Percentiles rank a stretch among this genome's conserved stretches.
Evolutionary conservation across 2,329 filamentous ascomycete species (phyloP).

Genomic region (Colletotrichum sp.): DNA sequence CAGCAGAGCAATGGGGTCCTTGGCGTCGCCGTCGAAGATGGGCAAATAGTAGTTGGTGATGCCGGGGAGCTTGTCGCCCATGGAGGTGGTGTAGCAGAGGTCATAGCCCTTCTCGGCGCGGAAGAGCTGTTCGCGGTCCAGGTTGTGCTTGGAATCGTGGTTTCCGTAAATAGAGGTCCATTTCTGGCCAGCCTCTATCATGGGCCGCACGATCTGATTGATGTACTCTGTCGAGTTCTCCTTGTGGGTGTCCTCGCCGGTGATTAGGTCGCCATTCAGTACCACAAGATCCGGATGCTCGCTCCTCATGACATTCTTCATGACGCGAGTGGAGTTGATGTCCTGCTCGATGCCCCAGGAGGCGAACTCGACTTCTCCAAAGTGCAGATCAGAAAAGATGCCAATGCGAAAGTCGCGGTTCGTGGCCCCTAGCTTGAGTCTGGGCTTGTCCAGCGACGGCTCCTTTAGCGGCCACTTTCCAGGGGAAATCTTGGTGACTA

Average conservation of each 20-base stretch:
- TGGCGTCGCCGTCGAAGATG: conserved; percentile 9
- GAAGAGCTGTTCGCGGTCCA: conserved; percentile 42
- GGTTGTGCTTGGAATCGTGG: conserved; percentile 58
- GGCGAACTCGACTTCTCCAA: conserved; percentile 50
- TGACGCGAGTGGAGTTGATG: conserved; percentile 47
- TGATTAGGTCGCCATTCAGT: conserved; percentile 68
- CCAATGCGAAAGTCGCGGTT: conserved; percentile 27
- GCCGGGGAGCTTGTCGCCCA: conserved; percentile 17
- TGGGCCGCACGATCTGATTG: conserved; percentile 51
- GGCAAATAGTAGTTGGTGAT: conserved; percentile 26
- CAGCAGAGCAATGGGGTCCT: conserved; percentile 41
- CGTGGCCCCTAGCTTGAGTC: neutral
- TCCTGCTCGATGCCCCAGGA: conserved; percentile 47
- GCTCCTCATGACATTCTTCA: conserved; percentile 50
- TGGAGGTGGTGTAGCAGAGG: conserved; percentile 49
- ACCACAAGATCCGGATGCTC: conserved; percentile 59
- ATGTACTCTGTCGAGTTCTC: conserved; percentile 55
- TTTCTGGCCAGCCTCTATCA: conserved; percentile 47
- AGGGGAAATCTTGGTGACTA: conserved; percentile 21
- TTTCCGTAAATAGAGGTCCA: conserved; percentile 69
- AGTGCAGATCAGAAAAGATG: conserved; percentile 63
- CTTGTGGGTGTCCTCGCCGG: conserved; percentile 58
- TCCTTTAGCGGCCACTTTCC: conserved; percentile 18
- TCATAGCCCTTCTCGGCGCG: conserved; percentile 60
- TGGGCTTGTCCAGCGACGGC: conserved; percentile 16